Evolutionary conservation across 495 filamentous ascomycete species (phyloP), one percentile per base, ranked within the genome.

Genomic region (Penicillium fimorum): DNA sequence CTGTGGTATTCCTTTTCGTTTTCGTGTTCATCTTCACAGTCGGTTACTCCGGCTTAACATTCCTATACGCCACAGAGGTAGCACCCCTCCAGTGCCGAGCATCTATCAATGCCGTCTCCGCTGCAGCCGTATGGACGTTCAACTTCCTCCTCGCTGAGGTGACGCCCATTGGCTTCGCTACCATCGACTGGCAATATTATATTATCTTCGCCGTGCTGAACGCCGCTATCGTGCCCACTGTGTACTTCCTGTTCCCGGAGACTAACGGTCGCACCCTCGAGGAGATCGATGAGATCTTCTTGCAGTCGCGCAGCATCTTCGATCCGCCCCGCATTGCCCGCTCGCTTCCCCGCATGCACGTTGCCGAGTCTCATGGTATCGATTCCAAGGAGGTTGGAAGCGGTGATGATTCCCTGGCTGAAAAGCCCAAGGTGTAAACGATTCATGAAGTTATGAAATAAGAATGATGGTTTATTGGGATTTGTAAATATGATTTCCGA

Each of bases 231-330:
- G 70, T 74, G 11, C 66, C 70, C 0, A 68, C 64, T 3, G 81
- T 84, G 13, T 85, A 83, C 70, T 81, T 84, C 59, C 76, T 82
- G 56, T 84, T 73, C 63, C 81, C 81, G 0, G 81, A 84, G 65
- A 84, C 81, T 5, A 77, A 81, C 11, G 70, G 70, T 5, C 79
- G 86, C 25, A 83, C 83, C 5, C 77, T 91, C 9, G 87, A 91
- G 61, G 87, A 90, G 67, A 89, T 91, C 51, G 87, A 90, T 63
- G 79, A 89, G 58, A 86, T 87, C 64, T 88, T 88, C 53, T 46
- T 65, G 20, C 69, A 63, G 56, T 71, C 69, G 18, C 64, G 62
- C 24, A 62, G 20, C 30, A 62, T 69, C 22, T 65, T 70, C 15
- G 71, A 72, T 50, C 64, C 69, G 33, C 63, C 66, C 1, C 53